Evolutionary conservation across 2,329 filamentous ascomycete species (phyloP), one percentile per base, ranked within the genome.

Genomic region (Talaromyces funiculosus): DNA sequence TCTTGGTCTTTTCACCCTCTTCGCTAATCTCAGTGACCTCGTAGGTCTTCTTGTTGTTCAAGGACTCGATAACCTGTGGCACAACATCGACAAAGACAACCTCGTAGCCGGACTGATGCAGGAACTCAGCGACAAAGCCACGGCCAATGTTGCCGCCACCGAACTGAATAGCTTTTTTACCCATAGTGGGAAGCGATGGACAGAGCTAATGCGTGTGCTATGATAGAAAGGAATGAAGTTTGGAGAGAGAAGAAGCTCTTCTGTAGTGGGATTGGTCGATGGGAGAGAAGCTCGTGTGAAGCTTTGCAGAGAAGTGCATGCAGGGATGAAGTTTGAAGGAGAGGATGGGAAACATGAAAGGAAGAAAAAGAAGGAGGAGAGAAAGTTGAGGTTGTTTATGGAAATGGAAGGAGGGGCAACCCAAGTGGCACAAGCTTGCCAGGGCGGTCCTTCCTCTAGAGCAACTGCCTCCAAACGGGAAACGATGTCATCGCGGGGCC

Each of bases 71-170:
- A 64, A 97, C 81, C 63, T 78, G 79, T 73, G 93, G 91, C 78
- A 92, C 87, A 67, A 99, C 92, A 81, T 99, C 94, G 68, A 95
- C 88, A 72, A 99, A 97, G 80, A 97, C 83, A 70, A 99, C 93
- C 73, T 97, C 90, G 75, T 92, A 99, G 73, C 90, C 92, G 12
- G 92, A 94, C 77, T 95, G 89, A 82, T 96, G 90, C 42, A 97
- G 85, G 80, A 97, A 94, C 78, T 91, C 91, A 70, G 89, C 90
- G 59, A 94, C 90, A 68, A 94, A 94, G 75, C 90, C 89, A 75
- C 89, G 88, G 76, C 88, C 90, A 72, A 94, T 93, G 77, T 93
- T 93, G 73, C 90, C 90, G 69, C 89, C 89, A 67, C 90, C 90
- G 69, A 94, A 93, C 79, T 93, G 90, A 73, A 93, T 85, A 67